Percentiles rank a stretch among this genome's conserved stretches.
Conservation (phyloP, 2,329 filamentous ascomycete species). For the Calcarisporium arbuscula region DNA sequence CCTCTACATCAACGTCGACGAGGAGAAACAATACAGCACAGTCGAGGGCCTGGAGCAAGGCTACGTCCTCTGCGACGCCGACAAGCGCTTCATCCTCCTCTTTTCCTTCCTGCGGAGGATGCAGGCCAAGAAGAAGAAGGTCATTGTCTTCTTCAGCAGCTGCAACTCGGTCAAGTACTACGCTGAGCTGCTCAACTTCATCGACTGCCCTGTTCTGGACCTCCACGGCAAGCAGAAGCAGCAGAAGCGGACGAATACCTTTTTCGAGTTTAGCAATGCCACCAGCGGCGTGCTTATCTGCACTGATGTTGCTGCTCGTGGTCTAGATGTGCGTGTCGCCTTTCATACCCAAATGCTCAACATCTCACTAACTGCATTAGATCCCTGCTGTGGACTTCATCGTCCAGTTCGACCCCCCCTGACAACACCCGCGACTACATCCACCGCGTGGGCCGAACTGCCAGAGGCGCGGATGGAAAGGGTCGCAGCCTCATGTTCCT, state of each 20-base stretch:
- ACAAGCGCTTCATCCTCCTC: constrained; percentile 87
- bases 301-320: constrained; percentile 92
- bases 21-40: constrained; percentile 82
- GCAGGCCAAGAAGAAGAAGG: constrained; percentile 82
- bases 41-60: constrained; percentile 93
- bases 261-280: constrained; percentile 84
- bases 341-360: no score
- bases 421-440: constrained; percentile 90
- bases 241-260: constrained; percentile 96
- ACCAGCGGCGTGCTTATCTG: constrained; percentile 84
- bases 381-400: constrained; percentile 96
- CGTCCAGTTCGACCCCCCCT: constrained; percentile 88
- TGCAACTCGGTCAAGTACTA: constrained; percentile 96
- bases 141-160: constrained; percentile 92
- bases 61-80: constrained; percentile 87
- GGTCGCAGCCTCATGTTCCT: constrained; percentile 90
- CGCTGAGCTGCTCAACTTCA: constrained; percentile 92
- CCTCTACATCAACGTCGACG: constrained; percentile 94
- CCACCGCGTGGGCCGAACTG: constrained; percentile 92
- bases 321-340: constrained; percentile 63
- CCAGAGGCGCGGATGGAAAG: constrained; percentile 74
- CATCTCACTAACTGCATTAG: constrained; percentile 26
- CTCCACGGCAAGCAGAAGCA: constrained; percentile 97
- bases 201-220: constrained; percentile 82
- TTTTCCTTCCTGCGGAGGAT: constrained; percentile 86